Base-by-base conservation (phyloP, 1,284 basidiomycete genomes). In the Cryptococcus sp. region DNA sequence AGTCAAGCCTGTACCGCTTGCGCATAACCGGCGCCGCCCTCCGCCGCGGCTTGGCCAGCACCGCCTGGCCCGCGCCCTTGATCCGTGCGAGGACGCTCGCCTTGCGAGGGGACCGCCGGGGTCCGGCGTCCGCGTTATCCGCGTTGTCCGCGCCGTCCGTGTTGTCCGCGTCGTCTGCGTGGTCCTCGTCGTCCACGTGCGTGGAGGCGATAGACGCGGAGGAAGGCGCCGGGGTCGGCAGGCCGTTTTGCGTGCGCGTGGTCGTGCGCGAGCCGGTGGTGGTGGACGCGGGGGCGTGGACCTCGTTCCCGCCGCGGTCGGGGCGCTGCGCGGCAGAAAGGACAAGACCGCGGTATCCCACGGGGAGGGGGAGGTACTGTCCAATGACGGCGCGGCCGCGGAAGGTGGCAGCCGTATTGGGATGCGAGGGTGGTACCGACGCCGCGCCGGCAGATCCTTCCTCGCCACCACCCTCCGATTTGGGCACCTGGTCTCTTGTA, bases 41-140 rank as follows among this genome's bases (percentile, higher is more conserved):
- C 21, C 20, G 37, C 12, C 64, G 63, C 2, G 73, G 70, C 35
- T 59, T 64, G 0, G 66, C 37, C 0, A 74, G 61, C 7, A 71
- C 72, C 12, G 70, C 64, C 48, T 76, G 72, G 0, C 71, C 72
- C 9, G 68, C 60, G 13, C 72, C 73, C 50, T 54, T 60, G 4
- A 63, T 50, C 24, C n/a, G 37, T 3, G 48, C 48, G 6, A 50
- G 12, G 2, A 50, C 48, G 15, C 61, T 46, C 28, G 28, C 28
- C 60, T 61, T 11, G n/a, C 60, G 55, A 43, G 51, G 18, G 35
- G 55, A 33, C 6, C 47, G 53, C 18, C 59, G 18, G 5, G 52
- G 42, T 38, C 55, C 47, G 24, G 54, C 52, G 20, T 46, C 47
- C 46, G 46, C 20, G 3, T 46, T 57, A 37, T 59, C 28, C 33